Conservation (phyloP, 371 early-diverging fungal genomes). For the Mortierella sp. region DNA sequence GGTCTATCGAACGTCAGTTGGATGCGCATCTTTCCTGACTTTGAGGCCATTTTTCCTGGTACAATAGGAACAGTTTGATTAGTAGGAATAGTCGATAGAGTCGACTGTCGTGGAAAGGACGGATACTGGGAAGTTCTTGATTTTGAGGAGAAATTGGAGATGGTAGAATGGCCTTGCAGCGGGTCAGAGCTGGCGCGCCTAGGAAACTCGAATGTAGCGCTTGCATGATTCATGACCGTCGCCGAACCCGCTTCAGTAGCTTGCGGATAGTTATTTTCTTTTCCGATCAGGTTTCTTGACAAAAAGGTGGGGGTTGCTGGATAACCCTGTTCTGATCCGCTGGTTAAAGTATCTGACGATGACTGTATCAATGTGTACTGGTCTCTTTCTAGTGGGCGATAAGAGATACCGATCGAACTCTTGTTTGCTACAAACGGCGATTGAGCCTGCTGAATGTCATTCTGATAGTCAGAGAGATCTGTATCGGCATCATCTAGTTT, state of each 20-base stretch:
- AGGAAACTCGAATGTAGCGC: neutral
- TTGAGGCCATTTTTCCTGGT: constrained; percentile 39
- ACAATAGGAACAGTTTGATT: constrained; percentile 41
- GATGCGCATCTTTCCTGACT: constrained; percentile 39
- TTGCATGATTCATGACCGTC: constrained; percentile 2
- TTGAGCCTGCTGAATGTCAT: constrained; percentile 21
- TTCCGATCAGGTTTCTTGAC: too few species aligned
- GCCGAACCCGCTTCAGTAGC: neutral
- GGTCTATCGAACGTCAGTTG: constrained; percentile 46
- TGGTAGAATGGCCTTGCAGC: constrained; percentile 6
- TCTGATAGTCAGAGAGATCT: neutral
- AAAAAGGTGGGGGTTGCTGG: too few species aligned
- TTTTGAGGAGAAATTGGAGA: constrained; percentile 3
- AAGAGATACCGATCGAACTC: too few species aligned
- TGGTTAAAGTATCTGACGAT: too few species aligned
- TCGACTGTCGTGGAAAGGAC: constrained; percentile 36
- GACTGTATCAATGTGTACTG: too few species aligned
- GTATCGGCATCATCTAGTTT: constrained; percentile 6
- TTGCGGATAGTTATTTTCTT: constrained; percentile 3
- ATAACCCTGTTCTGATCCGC: too few species aligned
- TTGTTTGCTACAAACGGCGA: too few species aligned
- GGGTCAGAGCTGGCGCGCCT: constrained; percentile 6
- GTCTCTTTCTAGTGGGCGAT: neutral
- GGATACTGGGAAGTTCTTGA: constrained; percentile 9
- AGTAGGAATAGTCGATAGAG: constrained; percentile 31